Evolutionary conservation across 148 eudicot genomes (phyloP), one percentile per base, ranked within the genome.

Genomic region (Vaccinium vitisidaea): DNA sequence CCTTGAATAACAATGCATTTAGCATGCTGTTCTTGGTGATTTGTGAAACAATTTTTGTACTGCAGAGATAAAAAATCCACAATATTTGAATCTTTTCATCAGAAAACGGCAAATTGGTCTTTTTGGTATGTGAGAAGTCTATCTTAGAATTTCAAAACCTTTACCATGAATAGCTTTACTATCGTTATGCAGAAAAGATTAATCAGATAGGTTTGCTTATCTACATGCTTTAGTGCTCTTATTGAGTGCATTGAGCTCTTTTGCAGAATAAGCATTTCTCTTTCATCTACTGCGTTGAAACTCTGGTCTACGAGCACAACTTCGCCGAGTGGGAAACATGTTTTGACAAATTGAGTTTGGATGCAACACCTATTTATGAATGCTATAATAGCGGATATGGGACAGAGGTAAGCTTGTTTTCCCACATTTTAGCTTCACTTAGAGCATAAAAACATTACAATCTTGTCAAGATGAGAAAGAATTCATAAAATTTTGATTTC

Each of bases 211-310:
- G 27, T 30, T 30, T 30, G 79, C 21, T 71, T 70, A 52, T 52
- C 49, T 58, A 30, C 8, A 27, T n/a, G 27, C n/a, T 43, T 21
- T 25, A 11, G 25, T 54, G 4, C 39, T 48, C 30, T 49, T 56
- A 32, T n/a, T 74, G 61, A 80, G 50, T 14, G 27, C 21, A 9
- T 70, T 14, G 18, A 84, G 32, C 74, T 79, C 21, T 85, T 83
- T 84, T 89, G 89, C 94, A 95, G 98, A 86, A 80, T 16, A 90
- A 83, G 58, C 89, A 95, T 86, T 93, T 94, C 85, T 87, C 93
- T 73, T 89, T 94, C 86, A 86, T 95, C 82, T 77, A 90, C 46
- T 95, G 98, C 63, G 90, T 94, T 63, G 98, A 95, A 89, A 90
- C 54, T 69, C 86, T 92, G 70, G 89, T 90, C 39, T 81, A 89